These are phyloP conservation scores for Ziziphus jujuba DNA, from an alignment of 306 rosid species.

Conservation along the genomic window DNA sequence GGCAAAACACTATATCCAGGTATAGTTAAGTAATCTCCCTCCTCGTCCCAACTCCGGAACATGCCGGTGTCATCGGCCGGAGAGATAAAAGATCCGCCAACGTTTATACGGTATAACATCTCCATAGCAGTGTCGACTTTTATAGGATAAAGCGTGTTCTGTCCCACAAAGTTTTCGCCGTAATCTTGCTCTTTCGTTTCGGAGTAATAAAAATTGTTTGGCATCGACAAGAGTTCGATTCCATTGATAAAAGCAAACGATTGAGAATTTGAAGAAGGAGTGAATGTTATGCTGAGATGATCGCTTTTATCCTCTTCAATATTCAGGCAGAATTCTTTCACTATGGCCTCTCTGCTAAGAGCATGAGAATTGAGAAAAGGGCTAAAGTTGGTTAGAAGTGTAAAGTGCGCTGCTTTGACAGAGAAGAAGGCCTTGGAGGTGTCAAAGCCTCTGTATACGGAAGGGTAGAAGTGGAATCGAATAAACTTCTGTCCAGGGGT, in stretches of 20 bases:
- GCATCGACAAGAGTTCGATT: constrained; percentile 76
- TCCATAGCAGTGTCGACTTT: constrained; percentile 15
- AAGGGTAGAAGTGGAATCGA: constrained; percentile 19
- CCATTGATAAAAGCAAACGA: constrained; percentile 63
- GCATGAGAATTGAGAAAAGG: constrained; percentile 8
- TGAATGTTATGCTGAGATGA: constrained; percentile 30
- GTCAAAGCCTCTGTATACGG: background rate
- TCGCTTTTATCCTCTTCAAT: background rate
- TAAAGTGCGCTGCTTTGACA: background rate
- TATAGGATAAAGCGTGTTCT: background rate
- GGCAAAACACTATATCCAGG: background rate
- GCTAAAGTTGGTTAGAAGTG: constrained; percentile 19
- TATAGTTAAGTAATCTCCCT: background rate
- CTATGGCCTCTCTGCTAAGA: rapidly evolving
- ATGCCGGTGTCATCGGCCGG: background rate
- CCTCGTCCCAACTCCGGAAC: constrained; percentile 19
- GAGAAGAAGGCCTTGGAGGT: constrained; percentile 17
- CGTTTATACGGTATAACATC: constrained; percentile 14
- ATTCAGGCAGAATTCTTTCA: constrained; percentile 1
- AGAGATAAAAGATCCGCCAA: background rate
- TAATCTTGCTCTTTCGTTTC: background rate
- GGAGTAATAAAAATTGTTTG: constrained; percentile 45
- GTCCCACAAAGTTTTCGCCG: background rate
- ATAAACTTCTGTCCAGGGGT: constrained; percentile 21
- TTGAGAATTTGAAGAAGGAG: constrained; percentile 28